phyloP scores from a whole-genome alignment of 441 rosid species.

The Gossypium schwendimanii region DNA sequence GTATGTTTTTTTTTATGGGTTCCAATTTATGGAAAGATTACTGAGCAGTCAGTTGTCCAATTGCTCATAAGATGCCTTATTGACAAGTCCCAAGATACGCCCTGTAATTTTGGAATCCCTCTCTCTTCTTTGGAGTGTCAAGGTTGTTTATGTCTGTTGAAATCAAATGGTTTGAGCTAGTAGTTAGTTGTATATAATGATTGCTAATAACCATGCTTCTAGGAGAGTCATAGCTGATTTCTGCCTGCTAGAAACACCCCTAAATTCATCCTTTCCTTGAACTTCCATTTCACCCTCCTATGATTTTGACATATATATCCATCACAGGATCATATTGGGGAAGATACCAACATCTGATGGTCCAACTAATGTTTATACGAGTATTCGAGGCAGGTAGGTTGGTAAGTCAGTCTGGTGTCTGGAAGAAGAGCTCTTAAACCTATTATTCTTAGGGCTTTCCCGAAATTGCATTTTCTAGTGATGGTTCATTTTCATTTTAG shows the following conservation, averaged over 20 bases:
- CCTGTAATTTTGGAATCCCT: neutral
- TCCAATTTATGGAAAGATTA: neutral
- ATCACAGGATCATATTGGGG: constrained; percentile 95
- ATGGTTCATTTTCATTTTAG: constrained; percentile 11
- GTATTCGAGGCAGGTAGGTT: constrained; percentile 86
- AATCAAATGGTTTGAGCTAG: constrained; percentile 6
- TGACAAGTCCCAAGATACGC: neutral
- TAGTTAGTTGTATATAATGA: neutral
- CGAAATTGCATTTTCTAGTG: constrained; percentile 8
- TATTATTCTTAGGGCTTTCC: constrained; percentile 16
- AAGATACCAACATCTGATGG: constrained; percentile 84
- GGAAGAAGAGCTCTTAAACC: constrained; percentile 20
- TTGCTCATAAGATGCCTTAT: neutral
- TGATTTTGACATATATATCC: constrained; percentile 28
- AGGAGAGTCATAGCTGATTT: constrained; percentile 13
- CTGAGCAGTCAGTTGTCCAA: neutral
- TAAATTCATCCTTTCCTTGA: constrained; percentile 30
- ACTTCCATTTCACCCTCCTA: constrained; percentile 27
- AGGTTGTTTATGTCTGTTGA: neutral
- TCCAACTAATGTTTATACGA: constrained; percentile 76
- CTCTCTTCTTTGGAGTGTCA: neutral
- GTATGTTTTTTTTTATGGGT: neutral
- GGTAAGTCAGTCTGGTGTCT: constrained; percentile 53
- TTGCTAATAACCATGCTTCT: constrained; percentile 11
- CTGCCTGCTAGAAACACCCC: constrained; percentile 18